A percentile compares a stretch with the other conserved stretches of the same genome.
Evolutionary conservation across 2,329 filamentous ascomycete genomes (phyloP).

Genomic region (Pseudogymnoascus sp.): DNA sequence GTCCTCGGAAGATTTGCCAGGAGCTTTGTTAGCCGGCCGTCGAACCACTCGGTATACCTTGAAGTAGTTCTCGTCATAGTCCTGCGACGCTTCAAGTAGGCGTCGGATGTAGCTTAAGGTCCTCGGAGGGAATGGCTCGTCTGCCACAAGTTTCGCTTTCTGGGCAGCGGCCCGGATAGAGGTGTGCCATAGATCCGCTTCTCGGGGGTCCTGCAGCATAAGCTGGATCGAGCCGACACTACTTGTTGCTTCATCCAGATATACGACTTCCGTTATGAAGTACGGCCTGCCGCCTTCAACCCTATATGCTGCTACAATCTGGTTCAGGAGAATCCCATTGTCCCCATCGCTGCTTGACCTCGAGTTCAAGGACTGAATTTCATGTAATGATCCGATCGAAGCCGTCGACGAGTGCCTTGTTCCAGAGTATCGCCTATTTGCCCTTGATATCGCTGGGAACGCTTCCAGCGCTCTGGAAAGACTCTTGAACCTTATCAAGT

Average conservation of each 20-base stretch:
- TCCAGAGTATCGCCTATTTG: slow-evolving; percentile 31
- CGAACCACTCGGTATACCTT: slow-evolving; percentile 63
- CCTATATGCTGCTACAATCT: slow-evolving; percentile 60
- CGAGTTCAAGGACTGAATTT: slow-evolving; percentile 47
- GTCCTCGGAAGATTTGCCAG: slow-evolving; percentile 53
- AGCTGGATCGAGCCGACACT: slow-evolving; percentile 56
- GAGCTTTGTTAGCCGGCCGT: slow-evolving; percentile 47
- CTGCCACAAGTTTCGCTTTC: slow-evolving; percentile 44
- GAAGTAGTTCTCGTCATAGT: slow-evolving; percentile 62
- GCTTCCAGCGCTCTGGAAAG: slow-evolving; percentile 58
- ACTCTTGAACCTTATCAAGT: slow-evolving; percentile 62
- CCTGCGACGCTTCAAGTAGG: slow-evolving; percentile 56
- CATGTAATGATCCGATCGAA: slow-evolving; percentile 54
- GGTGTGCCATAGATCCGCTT: slow-evolving; percentile 58
- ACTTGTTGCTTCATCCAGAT: slow-evolving; percentile 57
- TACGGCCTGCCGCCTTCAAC: slow-evolving; percentile 61
- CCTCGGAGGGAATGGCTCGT: slow-evolving; percentile 46
- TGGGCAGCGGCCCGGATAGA: slow-evolving; percentile 54
- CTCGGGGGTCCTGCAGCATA: slow-evolving; percentile 56
- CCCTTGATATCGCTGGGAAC: slow-evolving; percentile 44
- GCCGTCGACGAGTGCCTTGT: slow-evolving; percentile 50
- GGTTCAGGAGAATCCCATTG: slow-evolving; percentile 50
- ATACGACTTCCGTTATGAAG: slow-evolving; percentile 60
- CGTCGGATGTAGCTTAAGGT: slow-evolving; percentile 56
- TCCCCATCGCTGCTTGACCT: slow-evolving; percentile 45